A percentile compares a stretch with the other conserved stretches of the same genome.
phyloP scores from a whole-genome alignment of 2,329 filamentous ascomycete species.

The Trichoderma sp. region DNA sequence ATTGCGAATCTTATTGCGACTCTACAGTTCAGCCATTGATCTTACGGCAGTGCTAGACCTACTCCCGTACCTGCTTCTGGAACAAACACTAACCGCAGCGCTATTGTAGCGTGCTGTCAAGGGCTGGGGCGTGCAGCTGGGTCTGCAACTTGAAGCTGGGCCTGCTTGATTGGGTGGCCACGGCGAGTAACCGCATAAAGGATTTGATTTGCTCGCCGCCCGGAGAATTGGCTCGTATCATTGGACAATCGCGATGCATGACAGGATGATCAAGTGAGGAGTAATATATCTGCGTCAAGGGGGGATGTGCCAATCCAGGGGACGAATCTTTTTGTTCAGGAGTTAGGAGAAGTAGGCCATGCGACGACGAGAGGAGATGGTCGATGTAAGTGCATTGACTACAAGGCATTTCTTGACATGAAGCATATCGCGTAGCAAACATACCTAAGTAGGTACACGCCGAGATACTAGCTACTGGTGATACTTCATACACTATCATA shows the following conservation, averaged over 20 bases:
- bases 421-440: not conserved
- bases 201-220: not conserved
- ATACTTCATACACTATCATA: not conserved
- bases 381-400: conserved; percentile 1
- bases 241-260: not conserved
- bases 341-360: not conserved
- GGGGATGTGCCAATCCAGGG: not conserved
- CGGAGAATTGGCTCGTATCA: not conserved
- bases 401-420: not conserved
- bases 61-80: conserved; percentile 12
- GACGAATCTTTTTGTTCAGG: not conserved
- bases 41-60: not conserved
- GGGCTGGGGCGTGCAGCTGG: not conserved
- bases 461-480: not conserved
- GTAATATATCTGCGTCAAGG: not conserved
- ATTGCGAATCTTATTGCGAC: not conserved
- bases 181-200: conserved; percentile 10
- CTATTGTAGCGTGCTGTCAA: not conserved
- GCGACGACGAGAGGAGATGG: not conserved
- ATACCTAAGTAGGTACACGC: too few relatives aligned
- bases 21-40: not conserved
- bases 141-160: not conserved
- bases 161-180: conserved; percentile 20
- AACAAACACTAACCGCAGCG: not conserved
- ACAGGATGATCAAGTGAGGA: not conserved